Conservation (phyloP, 1,284 basidiomycete species). For the Mycena sp. region DNA sequence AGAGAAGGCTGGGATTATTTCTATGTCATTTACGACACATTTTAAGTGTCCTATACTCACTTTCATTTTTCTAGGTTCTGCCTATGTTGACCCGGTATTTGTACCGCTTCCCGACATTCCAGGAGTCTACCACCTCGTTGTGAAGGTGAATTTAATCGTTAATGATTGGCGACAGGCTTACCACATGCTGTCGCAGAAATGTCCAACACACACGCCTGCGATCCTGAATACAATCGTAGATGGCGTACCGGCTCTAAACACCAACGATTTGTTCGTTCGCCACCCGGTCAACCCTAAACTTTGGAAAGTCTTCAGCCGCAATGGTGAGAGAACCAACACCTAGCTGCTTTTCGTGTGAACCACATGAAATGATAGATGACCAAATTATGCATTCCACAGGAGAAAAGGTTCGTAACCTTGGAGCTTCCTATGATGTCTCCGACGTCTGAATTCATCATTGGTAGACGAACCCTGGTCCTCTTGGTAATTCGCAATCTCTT, state of each 20-base stretch:
- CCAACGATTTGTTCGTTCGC: slow-evolving; percentile 43
- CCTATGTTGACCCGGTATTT: slow-evolving; percentile 14
- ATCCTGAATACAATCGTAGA: slow-evolving; percentile 15
- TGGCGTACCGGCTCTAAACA: slow-evolving; percentile 16
- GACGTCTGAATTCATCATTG: no score
- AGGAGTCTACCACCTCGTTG: slow-evolving; percentile 13
- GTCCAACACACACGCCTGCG: slow-evolving; percentile 16
- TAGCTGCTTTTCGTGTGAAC: background rate
- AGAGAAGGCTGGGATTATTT: slow-evolving; percentile 40
- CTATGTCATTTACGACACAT: slow-evolving; percentile 17
- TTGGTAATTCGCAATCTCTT: no score
- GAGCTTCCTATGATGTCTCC: no score
- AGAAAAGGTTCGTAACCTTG: slow-evolving; percentile 50
- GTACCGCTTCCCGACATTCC: slow-evolving; percentile 11
- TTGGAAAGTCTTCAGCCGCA: slow-evolving; percentile 47
- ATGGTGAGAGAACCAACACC: background rate
- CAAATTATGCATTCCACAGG: slow-evolving; percentile 53
- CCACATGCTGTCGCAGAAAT: no score
- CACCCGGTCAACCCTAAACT: slow-evolving; percentile 47
- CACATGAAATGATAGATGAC: slow-evolving; percentile 40
- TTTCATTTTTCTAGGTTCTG: slow-evolving; percentile 11
- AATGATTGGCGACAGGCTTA: no score
- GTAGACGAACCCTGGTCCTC: no score
- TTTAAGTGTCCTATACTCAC: no score
- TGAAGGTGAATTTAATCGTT: slow-evolving; percentile 17